Conservation (phyloP, 1,139 yeast species). For the Hanseniaspora gamundiae region DNA sequence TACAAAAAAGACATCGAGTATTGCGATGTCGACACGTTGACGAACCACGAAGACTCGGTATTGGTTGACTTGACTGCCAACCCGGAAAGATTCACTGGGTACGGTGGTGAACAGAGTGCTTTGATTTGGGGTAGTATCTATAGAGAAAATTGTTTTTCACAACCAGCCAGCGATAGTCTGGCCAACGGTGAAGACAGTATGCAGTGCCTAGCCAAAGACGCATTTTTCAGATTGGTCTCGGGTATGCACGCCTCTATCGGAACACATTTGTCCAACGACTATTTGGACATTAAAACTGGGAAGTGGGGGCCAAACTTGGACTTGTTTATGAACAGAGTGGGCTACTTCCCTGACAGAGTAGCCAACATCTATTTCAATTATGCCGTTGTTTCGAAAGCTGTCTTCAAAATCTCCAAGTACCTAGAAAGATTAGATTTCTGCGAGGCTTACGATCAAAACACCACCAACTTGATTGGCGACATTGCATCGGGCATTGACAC, state of each 20-base stretch:
- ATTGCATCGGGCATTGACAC: constrained; percentile 35
- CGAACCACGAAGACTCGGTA: constrained; percentile 31
- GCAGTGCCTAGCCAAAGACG: constrained; percentile 69
- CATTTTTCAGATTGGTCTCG: constrained; percentile 74
- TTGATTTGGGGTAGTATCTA: constrained; percentile 92
- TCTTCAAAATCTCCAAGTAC: constrained; percentile 48
- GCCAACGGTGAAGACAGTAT: constrained; percentile 27
- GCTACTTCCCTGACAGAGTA: constrained; percentile 76
- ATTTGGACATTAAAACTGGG: constrained; percentile 58
- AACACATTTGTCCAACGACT: constrained; percentile 83
- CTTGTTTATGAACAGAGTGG: constrained; percentile 82
- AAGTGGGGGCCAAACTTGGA: constrained; percentile 75
- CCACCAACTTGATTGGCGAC: constrained; percentile 31
- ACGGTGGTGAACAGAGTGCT: constrained; percentile 83
- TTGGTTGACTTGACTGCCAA: constrained; percentile 77
- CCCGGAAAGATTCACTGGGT: constrained; percentile 95
- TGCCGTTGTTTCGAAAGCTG: constrained; percentile 73
- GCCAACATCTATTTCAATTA: constrained; percentile 87
- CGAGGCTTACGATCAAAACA: constrained; percentile 36
- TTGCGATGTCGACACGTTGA: constrained; percentile 30
- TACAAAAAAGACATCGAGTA: constrained; percentile 28
- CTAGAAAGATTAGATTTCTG: constrained; percentile 39
- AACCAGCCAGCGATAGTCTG: no score
- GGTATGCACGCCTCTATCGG: constrained; percentile 97
- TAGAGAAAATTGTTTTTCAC: constrained; percentile 86